Base-by-base conservation (phyloP, 306 rosid species). In the Citrullus amarus region DNA sequence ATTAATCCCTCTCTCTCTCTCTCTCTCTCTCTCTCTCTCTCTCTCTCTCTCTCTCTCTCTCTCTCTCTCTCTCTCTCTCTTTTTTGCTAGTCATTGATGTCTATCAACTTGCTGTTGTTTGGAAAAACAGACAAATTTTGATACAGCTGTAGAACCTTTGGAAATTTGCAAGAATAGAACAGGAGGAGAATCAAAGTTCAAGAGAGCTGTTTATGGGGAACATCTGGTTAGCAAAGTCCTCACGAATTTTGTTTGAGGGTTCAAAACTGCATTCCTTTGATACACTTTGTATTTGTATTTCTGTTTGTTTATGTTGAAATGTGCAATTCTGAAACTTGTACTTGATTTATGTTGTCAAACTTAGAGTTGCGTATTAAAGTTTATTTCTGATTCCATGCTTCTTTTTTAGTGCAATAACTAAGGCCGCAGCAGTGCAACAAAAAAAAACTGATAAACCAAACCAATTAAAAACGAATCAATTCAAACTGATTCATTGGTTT, bases 131-230 rank as follows among this genome's bases (percentile, higher is more conserved):
- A 91, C 97, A 1, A 95, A 95, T 87, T 95, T 91, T 20, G 91
- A 95, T 59, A 81, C 97, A 15, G 96, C 86, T 3, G 97, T 92
- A 6, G 92, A 91, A 88, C 97, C 97, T 0, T 48, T 95, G 85
- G 93, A 91, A 55, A 88, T 91, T 22, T 81, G 83, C 53, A 88
- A 65, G 87, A 82, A 85, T 70, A 89, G 72, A 84, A 73, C 83
- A 7, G 91, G 87, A 32, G 93, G 90, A 43, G 57, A 79, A 51
- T 84, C 80, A 81, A 89, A 85, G 76, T 92, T 86, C 34, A 86
- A 66, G 67, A 87, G 88, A 86, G 86, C 96, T 12, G 87, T 91
- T 44, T 95, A 95, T 57, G 99, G 97, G 41, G 93, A 95, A 82
- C 97, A 92, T 90, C 79, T 95, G 62, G 89, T 83, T 66, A 78